phyloP scores from a whole-genome alignment of 2,329 filamentous ascomycete genomes.

The Penicillium hesseltinei region DNA sequence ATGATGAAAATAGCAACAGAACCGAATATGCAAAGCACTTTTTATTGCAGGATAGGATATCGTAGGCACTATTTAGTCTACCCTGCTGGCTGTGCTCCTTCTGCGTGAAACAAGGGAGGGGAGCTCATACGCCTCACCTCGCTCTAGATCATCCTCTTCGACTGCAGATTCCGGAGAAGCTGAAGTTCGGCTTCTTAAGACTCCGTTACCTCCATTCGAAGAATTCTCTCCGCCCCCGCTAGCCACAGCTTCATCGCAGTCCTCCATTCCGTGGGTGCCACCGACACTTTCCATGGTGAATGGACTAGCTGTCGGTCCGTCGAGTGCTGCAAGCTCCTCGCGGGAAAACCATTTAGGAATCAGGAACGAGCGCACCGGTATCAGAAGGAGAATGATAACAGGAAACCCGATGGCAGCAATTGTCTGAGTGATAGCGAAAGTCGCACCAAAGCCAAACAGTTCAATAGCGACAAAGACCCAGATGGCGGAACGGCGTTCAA shows the following conservation, averaged over 20 bases:
- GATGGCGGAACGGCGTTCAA: constrained; percentile 63
- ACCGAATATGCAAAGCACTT: neutral
- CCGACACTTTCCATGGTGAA: constrained; percentile 76
- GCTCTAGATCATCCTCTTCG: constrained; percentile 40
- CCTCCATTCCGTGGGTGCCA: constrained; percentile 55
- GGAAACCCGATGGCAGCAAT: constrained; percentile 81
- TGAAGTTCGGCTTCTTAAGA: constrained; percentile 19
- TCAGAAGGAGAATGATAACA: constrained; percentile 67
- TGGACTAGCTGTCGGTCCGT: constrained; percentile 71
- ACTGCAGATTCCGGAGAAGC: constrained; percentile 31
- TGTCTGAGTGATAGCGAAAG: constrained; percentile 80
- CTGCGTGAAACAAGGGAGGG: constrained; percentile 28
- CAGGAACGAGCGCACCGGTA: constrained; percentile 64
- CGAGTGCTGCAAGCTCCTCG: constrained; percentile 62
- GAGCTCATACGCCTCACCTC: constrained; percentile 43
- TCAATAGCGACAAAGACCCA: constrained; percentile 71
- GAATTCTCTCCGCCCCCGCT: constrained; percentile 7
- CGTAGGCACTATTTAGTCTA: constrained; percentile 7
- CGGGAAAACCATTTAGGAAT: constrained; percentile 61
- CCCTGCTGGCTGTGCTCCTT: constrained; percentile 29
- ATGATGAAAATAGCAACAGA: too few relatives aligned
- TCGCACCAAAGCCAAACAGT: constrained; percentile 69
- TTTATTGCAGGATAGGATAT: neutral
- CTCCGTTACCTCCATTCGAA: constrained; percentile 16
- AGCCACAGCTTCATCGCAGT: constrained; percentile 15